Evolutionary conservation across 495 filamentous ascomycete species (phyloP), one percentile per base, ranked within the genome.

Genomic region (Penicillium dipodomyicola): DNA sequence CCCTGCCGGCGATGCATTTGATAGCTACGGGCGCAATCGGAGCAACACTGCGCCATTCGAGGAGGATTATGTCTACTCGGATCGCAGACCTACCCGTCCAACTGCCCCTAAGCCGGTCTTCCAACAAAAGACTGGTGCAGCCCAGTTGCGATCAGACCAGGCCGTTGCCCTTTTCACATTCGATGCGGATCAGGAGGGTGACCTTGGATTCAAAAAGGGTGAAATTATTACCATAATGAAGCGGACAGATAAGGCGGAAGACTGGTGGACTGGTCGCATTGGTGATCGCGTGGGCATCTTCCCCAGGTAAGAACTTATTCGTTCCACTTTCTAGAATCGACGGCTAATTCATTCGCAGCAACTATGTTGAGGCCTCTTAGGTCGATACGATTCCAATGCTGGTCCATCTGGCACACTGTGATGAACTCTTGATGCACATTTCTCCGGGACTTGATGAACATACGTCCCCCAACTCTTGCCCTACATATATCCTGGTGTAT

Each of bases 171-270:
- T 96, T 53, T 97, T 87, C 64, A 92, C 89, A 3, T 98, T 97
- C 69, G 92, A 97, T 59, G 85, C 91, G 4, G 92, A 96, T 65
- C 92, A 98, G 65, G 84, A 88, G 0, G 94, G 94, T 22, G 94
- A 98, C 68, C 72, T 98, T 56, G 88, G 86, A 0, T 97, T 97
- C 79, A 96, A 95, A 79, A 97, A 98, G 78, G 94, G 94, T 19
- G 94, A 98, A 33, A 75, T 97, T 48, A 96, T 98, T 60, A 97
- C 92, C n/a, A 94, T 98, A 54, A 72, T 93, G 19, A 97, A 98
- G 77, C 88, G 89, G 68, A 97, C 94, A n/a, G 90, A 98, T 0
- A 87, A 88, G 57, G 86, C 85, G 10, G 92, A 96, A 70, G 95
- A 93, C 84, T 97, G 92, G 92, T 90, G 77, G 77, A 88, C 85